Evolutionary conservation across 148 eudicot species (phyloP), one percentile per base, ranked within the genome.

Genomic region (Rhododendron williamsianum): DNA sequence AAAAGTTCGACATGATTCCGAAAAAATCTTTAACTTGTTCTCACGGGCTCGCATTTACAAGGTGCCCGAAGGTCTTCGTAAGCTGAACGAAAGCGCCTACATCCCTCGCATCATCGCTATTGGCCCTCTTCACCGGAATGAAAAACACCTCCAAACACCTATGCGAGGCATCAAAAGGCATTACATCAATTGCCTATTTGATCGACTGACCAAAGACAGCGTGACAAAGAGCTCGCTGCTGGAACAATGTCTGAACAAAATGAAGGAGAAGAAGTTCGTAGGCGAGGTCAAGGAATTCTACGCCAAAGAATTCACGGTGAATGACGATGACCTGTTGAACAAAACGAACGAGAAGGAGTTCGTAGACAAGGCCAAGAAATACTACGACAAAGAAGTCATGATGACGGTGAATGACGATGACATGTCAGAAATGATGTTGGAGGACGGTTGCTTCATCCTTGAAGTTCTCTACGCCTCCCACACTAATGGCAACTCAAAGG

Each of bases 1-100:
- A 35, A 0, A 54, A 18, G 1, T 3, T 54, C 23, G 0, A 0
- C 6, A 4, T 3, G 60, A 3, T 54, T 0, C 15, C 19, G 0
- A 15, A 1, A 60, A 60, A 21, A 60, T 25, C 69, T 6, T 5
- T 6, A 1, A 8, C 12, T n/a, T 65, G 27, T 65, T 6, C 71
- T n/a, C 71, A 15, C 4, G 9, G 8, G 12, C 78, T 74, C 6
- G 4, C 46, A 74, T 74, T 16, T 30, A 36, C 25, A 74, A 21
- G 48, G 78, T 74, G 46, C 78, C 78, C 1, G 3, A 38, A 2
- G 48, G 5, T 2, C 46, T 65, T 9, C 11, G 30, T 23, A 9
- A 65, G 12, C 72, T 65, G 30, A 65, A 65, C 0, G 33, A 65
- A n/a, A 65, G 33, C 9, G 30, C 72, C 30, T 65, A 65, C 72